Evolutionary conservation across 2,329 filamentous ascomycete species (phyloP), one percentile per base, ranked within the genome.

Genomic region (Curvularia eragrostidis): DNA sequence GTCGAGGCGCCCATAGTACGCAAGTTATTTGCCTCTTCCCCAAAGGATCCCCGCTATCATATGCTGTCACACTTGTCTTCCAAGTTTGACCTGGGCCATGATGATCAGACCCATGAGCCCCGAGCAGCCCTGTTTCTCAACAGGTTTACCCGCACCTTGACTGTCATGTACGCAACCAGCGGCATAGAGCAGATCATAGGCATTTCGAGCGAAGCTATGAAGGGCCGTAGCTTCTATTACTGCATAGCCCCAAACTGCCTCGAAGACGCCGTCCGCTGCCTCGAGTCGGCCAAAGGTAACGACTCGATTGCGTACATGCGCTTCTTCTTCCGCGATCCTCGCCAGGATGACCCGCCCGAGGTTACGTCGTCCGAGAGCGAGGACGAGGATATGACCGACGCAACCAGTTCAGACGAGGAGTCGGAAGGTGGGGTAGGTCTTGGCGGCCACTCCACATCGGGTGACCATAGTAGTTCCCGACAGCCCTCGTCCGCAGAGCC

Each of bases 241-340:
- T 94, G 90, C 71, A 95, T 96, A 49, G 86, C 90, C 56, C 87
- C 91, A 65, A 89, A 87, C 59, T 95, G 91, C 65, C 80, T 95
- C 26, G 80, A 85, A 8, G 90, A 95, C 66, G 91, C 91, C 3
- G 86, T 94, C 32, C 85, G 87, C 61, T 93, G 90, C 67, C 78
- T 96, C 30, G 92, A 96, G 75, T 90, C 89, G 64, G 91, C 92
- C 21, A 96, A 96, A 74, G 89, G 89, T 26, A 96, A 96, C 68
- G 91, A 96, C 73, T 96, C 92, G 1, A 95, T 96, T 68, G 91
- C 92, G 1, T 96, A 96, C 69, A 81, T 96, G 58, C 89, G 92
- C 18, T 96, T 96, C 74, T 91, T 88, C 85, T 94, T 90, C 69
- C 85, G 90, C 52, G 89, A 95, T 71, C 91, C 91, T 18, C 83